A percentile compares a stretch with the other conserved stretches of the same genome.
Evolutionary conservation across 2,329 filamentous ascomycete genomes (phyloP).

Genomic region (Trichoderma lentiforme): DNA sequence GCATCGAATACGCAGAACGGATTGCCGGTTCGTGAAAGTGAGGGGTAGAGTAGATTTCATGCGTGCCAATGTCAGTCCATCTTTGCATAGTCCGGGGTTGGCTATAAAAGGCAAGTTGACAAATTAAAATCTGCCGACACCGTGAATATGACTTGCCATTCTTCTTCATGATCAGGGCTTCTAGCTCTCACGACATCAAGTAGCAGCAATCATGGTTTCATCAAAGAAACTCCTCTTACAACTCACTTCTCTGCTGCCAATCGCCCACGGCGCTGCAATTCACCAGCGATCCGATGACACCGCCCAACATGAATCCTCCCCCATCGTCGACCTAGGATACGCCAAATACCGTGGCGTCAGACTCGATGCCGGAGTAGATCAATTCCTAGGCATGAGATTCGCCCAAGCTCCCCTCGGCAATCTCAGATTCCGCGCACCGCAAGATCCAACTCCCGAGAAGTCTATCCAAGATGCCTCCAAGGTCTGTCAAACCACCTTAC

Average conservation of each 20-base stretch:
- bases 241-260: background rate
- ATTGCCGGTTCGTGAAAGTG: background rate
- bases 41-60: background rate
- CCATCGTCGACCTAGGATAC: conserved; percentile 41
- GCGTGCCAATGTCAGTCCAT: background rate
- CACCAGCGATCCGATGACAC: background rate
- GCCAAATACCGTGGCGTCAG: conserved; percentile 42
- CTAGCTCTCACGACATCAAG: background rate
- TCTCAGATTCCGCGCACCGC: conserved; percentile 50
- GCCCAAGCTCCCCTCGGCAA: conserved; percentile 49
- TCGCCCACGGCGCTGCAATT: background rate
- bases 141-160: background rate
- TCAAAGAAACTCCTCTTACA: background rate
- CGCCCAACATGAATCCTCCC: background rate
- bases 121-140: background rate
- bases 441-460: conserved; percentile 36
- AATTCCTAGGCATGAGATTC: conserved; percentile 50
- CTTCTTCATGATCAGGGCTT: background rate
- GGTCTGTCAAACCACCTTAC: conserved; percentile 25
- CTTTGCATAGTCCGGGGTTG: background rate
- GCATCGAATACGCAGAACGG: background rate
- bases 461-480: conserved; percentile 36
- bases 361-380: conserved; percentile 38
- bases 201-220: background rate
- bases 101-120: background rate